A percentile compares a stretch with the other conserved stretches of the same genome.
These are phyloP conservation scores for Phytopythium oedochilum DNA, from an alignment of 352 stramenopile species.

Conservation along the genomic window DNA sequence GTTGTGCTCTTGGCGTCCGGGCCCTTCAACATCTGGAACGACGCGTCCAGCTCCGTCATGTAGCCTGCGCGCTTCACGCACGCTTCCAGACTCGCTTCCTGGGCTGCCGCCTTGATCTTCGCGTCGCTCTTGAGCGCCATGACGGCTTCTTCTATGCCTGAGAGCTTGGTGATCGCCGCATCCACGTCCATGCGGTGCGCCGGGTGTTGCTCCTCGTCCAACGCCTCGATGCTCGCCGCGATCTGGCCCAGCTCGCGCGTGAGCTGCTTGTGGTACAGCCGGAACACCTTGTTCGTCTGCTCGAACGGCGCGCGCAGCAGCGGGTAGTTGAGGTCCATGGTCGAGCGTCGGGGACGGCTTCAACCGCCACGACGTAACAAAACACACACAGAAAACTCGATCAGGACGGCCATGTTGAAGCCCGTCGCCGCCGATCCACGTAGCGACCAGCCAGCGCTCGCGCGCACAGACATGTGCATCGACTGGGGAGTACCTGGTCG, in stretches of 20 bases:
- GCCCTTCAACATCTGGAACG: conserved; percentile 10
- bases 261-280: conserved; percentile 77
- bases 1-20: neutral
- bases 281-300: conserved; percentile 68
- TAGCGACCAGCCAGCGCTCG: neutral
- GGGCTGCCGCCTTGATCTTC: conserved; percentile 36
- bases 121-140: conserved; percentile 37
- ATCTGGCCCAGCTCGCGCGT: conserved; percentile 52
- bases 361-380: neutral
- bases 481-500: neutral
- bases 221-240: conserved; percentile 36
- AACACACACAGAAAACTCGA: neutral
- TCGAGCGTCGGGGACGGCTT: neutral
- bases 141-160: conserved; percentile 37
- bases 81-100: conserved; percentile 53
- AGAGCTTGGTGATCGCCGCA: conserved; percentile 43
- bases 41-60: conserved; percentile 30
- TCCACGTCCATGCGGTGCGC: conserved; percentile 59
- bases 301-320: conserved; percentile 76
- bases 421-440: neutral
- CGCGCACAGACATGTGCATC: neutral
- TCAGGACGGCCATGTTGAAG: conserved; percentile 4
- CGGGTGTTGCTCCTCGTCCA: conserved; percentile 57
- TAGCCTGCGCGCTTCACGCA: conserved; percentile 41
- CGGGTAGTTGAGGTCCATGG: conserved; percentile 64